These are phyloP conservation scores for Dactylonectria macrodidyma DNA, from an alignment of 2,329 filamentous ascomycete species.

Conservation along the genomic window DNA sequence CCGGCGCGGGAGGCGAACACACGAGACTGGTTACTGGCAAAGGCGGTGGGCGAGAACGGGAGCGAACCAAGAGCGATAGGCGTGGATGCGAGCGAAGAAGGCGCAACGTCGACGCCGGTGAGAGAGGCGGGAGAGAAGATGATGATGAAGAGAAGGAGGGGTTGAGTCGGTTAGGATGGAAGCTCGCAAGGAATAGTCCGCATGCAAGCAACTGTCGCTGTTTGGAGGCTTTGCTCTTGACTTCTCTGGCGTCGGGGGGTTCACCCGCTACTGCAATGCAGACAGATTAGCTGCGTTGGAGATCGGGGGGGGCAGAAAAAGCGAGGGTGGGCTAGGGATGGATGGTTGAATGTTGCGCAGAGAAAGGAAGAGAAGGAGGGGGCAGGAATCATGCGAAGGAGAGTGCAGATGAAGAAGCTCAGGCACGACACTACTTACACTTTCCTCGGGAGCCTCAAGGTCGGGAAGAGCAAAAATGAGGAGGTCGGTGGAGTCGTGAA, in stretches of 20 bases:
- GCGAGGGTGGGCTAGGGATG: slow-evolving; percentile 16
- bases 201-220: slow-evolving; percentile 39
- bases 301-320: slow-evolving; percentile 39
- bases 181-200: slow-evolving; percentile 33
- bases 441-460: slow-evolving; percentile 43
- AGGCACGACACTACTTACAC: slow-evolving; percentile 31
- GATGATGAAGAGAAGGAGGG: slow-evolving; percentile 23
- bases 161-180: slow-evolving; percentile 26
- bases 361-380: slow-evolving; percentile 31
- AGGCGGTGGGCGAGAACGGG: slow-evolving; percentile 13
- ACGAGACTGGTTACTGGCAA: slow-evolving; percentile 11
- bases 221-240: slow-evolving; percentile 34
- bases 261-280: slow-evolving; percentile 52
- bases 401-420: slow-evolving; percentile 51
- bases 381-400: slow-evolving; percentile 22
- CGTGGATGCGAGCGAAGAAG: slow-evolving; percentile 14
- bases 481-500: slow-evolving; percentile 55
- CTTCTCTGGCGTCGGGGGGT: slow-evolving; percentile 35
- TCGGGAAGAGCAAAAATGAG: slow-evolving; percentile 50
- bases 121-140: slow-evolving; percentile 16
- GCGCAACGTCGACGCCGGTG: slow-evolving; percentile 19
- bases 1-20: slow-evolving; percentile 9
- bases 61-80: slow-evolving; percentile 8
- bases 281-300: slow-evolving; percentile 51
- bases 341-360: slow-evolving; percentile 26